These are phyloP conservation scores for Xylariaceae sp. DNA, from an alignment of 2,329 filamentous ascomycete species.

Conservation along the genomic window DNA sequence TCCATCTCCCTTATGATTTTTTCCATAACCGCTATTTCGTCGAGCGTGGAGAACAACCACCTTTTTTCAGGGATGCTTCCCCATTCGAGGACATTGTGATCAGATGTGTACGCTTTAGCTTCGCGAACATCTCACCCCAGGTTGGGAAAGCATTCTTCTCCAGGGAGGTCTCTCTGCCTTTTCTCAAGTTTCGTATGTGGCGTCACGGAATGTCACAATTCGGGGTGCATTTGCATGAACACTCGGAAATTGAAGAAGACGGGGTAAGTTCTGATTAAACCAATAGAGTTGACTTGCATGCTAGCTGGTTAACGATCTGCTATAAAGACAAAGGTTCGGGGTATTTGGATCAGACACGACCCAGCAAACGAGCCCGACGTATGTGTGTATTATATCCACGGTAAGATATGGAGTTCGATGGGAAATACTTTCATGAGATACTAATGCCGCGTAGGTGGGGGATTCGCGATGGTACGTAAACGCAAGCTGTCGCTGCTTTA, in stretches of 20 bases:
- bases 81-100: slow-evolving; percentile 75
- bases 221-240: slow-evolving; percentile 61
- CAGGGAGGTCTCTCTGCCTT: slow-evolving; percentile 67
- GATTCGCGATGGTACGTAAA: slow-evolving; percentile 61
- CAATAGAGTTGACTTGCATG: too few relatives aligned
- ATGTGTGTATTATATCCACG: slow-evolving; percentile 79
- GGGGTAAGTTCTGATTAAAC: too few relatives aligned
- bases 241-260: slow-evolving; percentile 29
- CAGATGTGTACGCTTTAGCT: slow-evolving; percentile 73
- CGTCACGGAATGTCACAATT: slow-evolving; percentile 63
- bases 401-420: slow-evolving; percentile 37
- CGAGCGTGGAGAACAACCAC: slow-evolving; percentile 41
- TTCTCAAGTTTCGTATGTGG: slow-evolving; percentile 70
- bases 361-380: slow-evolving; percentile 62
- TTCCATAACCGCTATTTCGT: slow-evolving; percentile 53
- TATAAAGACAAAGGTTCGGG: slow-evolving; percentile 48
- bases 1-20: slow-evolving; percentile 56
- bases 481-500: too few relatives aligned
- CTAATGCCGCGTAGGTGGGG: slow-evolving; percentile 55
- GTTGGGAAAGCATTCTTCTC: slow-evolving; percentile 76
- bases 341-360: slow-evolving; percentile 67
- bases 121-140: slow-evolving; percentile 63
- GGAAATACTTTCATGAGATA: neutral
- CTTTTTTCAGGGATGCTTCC: slow-evolving; percentile 66
- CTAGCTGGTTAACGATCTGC: slow-evolving; percentile 7